phyloP scores from a whole-genome alignment of 1,284 basidiomycete species.

The Erythrobasidium hasegawianum region DNA sequence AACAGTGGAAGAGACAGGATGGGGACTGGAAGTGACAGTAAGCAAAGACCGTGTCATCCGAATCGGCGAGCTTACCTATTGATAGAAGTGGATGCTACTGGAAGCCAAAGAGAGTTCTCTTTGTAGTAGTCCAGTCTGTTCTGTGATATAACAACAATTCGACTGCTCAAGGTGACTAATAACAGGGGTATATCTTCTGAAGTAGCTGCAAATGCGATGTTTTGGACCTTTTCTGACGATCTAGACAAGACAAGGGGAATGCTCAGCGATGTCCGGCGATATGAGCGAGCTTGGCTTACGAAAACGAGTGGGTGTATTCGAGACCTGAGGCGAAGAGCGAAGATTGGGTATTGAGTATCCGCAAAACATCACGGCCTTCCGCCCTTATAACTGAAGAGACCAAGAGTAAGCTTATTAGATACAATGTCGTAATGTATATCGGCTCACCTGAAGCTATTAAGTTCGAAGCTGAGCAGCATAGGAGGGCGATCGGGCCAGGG shows the following conservation, averaged over 20 bases:
- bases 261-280: not conserved
- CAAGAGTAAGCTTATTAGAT: too few species aligned
- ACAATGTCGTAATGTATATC: too few species aligned
- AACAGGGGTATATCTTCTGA: conserved; percentile 82
- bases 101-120: conserved; percentile 61
- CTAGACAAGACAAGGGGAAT: not conserved
- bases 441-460: conserved; percentile 10
- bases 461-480: conserved; percentile 14
- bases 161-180: conserved; percentile 73
- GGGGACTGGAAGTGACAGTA: too few species aligned
- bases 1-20: conserved; percentile 64
- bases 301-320: conserved; percentile 64
- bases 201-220: conserved; percentile 88
- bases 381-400: not conserved
- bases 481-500: not conserved
- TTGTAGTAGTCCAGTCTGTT: conserved; percentile 85
- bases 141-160: conserved; percentile 76
- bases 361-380: not conserved
- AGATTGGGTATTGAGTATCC: conserved; percentile 21
- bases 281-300: conserved; percentile 51
- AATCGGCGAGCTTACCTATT: not conserved
- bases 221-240: conserved; percentile 60
- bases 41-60: too few species aligned
- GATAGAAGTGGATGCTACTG: not conserved
- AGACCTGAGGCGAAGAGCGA: conserved; percentile 46